phyloP scores from a whole-genome alignment of 148 eudicot genomes.

The Cornus suecica region DNA sequence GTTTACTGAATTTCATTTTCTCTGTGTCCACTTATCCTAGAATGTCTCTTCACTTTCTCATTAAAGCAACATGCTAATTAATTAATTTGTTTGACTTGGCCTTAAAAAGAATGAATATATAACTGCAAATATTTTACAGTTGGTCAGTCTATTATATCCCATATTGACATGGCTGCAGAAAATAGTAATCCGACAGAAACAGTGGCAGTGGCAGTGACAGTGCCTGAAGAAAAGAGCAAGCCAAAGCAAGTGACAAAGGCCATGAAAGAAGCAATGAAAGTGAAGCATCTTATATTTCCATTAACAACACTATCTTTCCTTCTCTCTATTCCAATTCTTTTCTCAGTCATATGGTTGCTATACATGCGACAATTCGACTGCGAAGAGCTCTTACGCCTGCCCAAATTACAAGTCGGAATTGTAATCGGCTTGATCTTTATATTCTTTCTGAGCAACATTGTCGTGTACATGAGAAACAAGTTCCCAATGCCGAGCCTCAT shows the following conservation, averaged over 20 bases:
- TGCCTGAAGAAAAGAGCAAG: constrained; percentile 2
- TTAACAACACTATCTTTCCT: constrained; percentile 22
- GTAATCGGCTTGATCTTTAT: constrained; percentile 20
- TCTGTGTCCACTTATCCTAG: neutral
- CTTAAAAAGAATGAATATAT: neutral
- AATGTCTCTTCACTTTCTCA: neutral
- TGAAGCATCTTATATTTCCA: constrained; percentile 6
- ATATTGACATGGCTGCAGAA: neutral
- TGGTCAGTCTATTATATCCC: neutral
- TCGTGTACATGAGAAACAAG: constrained; percentile 13
- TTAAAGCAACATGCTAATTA: no score
- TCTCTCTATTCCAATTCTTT: constrained; percentile 33
- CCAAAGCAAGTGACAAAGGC: neutral
- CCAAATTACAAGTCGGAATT: constrained; percentile 15
- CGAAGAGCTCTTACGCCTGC: constrained; percentile 27
- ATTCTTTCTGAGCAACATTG: constrained; percentile 20
- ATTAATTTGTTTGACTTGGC: neutral
- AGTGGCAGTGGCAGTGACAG: constrained; percentile 7
- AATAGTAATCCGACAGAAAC: neutral
- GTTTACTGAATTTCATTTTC: no score
- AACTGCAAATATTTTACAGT: neutral
- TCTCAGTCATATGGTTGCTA: constrained; percentile 23
- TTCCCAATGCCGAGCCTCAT: constrained; percentile 21
- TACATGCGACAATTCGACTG: constrained; percentile 32
- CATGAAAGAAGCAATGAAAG: neutral